A percentile compares a stretch with the other conserved stretches of the same genome.
These are phyloP conservation scores for Lanmaoa rubissima DNA, from an alignment of 768 basidiomycete species.

Conservation along the genomic window DNA sequence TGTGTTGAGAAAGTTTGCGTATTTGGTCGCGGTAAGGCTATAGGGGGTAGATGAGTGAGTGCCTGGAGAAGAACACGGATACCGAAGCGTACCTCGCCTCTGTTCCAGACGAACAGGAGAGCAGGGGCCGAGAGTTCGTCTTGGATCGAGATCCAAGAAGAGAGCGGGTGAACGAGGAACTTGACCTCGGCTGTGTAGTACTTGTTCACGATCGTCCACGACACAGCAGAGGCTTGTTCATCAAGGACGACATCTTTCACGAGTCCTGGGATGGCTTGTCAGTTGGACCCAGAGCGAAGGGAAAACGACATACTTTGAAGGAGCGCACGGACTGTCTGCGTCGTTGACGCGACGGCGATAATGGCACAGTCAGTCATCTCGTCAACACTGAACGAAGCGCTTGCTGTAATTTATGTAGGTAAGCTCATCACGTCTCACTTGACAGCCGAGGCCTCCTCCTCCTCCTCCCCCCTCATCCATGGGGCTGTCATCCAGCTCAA, in stretches of 20 bases:
- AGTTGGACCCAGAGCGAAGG: slow-evolving; percentile 10
- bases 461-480: not conserved
- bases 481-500: not conserved
- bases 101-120: slow-evolving; percentile 67
- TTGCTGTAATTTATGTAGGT: not conserved
- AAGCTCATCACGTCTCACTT: not conserved
- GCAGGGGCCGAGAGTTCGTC: slow-evolving; percentile 53
- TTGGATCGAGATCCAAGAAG: slow-evolving; percentile 41
- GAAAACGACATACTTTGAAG: slow-evolving; percentile 23
- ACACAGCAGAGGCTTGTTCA: slow-evolving; percentile 35
- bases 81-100: slow-evolving; percentile 54
- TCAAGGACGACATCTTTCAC: slow-evolving; percentile 17
- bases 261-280: slow-evolving; percentile 23
- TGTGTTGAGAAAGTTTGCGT: slow-evolving; percentile 44
- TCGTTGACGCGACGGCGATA: slow-evolving; percentile 25
- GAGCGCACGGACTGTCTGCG: slow-evolving; percentile 17
- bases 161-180: slow-evolving; percentile 53
- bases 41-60: slow-evolving; percentile 5
- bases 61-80: not conserved
- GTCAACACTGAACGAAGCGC: not conserved
- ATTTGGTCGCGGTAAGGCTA: slow-evolving; percentile 63
- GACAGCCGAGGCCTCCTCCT: not conserved
- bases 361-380: slow-evolving; percentile 25
- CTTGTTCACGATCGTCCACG: slow-evolving; percentile 77
- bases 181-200: slow-evolving; percentile 80